phyloP scores from a whole-genome alignment of 225 moss, liverwort and hornwort species.

The Physcomitrellopsis africana region DNA sequence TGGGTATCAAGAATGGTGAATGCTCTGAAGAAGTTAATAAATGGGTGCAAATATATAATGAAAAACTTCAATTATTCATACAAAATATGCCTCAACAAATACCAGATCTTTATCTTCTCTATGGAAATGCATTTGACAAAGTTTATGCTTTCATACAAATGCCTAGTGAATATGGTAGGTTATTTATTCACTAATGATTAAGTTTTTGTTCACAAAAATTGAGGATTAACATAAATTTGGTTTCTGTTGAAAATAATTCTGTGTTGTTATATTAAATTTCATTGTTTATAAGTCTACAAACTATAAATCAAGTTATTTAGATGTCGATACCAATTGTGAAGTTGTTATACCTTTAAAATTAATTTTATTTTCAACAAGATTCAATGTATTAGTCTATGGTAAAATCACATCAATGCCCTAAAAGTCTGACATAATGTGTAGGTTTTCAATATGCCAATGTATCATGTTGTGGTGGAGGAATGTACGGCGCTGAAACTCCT shows the following conservation, averaged over 20 bases:
- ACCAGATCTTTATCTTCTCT: conserved; percentile 37
- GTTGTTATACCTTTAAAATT: too few relatives aligned
- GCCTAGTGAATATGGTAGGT: conserved; percentile 45
- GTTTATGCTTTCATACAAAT: conserved; percentile 45
- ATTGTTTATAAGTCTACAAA: too few relatives aligned
- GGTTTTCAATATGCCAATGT: conserved; percentile 64
- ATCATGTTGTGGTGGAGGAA: conserved; percentile 79
- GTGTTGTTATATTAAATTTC: too few relatives aligned
- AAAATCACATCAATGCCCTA: background rate
- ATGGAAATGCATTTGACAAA: conserved; percentile 62
- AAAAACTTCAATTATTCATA: conserved; percentile 40
- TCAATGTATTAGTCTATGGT: too few relatives aligned
- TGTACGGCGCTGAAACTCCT: conserved; percentile 69
- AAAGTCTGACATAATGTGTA: background rate
- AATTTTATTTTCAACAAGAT: too few relatives aligned
- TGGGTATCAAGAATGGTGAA: conserved; percentile 31
- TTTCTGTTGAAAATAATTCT: too few relatives aligned
- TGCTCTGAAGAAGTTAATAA: conserved; percentile 47
- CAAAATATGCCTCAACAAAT: conserved; percentile 10
- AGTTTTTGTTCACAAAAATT: too few relatives aligned
- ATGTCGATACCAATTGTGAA: too few relatives aligned
- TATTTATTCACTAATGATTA: background rate
- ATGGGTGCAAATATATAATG: conserved; percentile 49
- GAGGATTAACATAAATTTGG: background rate
- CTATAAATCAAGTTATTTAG: too few relatives aligned